These are phyloP conservation scores for Alternaria infectoria DNA, from an alignment of 2,329 filamentous ascomycete genomes.

Conservation along the genomic window DNA sequence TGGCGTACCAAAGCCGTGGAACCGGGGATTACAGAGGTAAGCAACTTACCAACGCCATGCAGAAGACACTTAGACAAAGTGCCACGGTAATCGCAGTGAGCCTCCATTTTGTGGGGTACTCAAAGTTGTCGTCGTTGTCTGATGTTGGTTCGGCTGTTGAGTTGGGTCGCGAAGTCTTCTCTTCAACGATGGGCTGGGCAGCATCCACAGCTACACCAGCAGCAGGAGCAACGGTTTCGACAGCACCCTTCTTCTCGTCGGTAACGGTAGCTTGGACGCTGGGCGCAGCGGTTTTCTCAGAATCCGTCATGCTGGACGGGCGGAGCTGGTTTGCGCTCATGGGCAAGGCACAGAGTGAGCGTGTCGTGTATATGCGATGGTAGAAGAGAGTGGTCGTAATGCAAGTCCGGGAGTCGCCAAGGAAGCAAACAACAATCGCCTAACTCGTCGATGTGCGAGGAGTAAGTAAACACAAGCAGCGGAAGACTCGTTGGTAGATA, in stretches of 20 bases:
- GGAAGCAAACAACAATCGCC: not conserved
- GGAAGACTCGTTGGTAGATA: not conserved
- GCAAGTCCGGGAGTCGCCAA: not conserved
- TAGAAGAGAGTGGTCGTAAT: not conserved
- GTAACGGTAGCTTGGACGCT: constrained; percentile 30
- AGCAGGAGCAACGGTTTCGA: constrained; percentile 32
- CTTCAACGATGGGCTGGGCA: constrained; percentile 15
- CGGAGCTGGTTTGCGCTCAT: constrained; percentile 37
- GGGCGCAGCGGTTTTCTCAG: constrained; percentile 40
- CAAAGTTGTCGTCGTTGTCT: constrained; percentile 39
- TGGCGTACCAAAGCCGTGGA: not conserved
- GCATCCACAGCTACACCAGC: constrained; percentile 24
- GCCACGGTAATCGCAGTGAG: constrained; percentile 42
- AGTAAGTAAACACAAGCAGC: not conserved
- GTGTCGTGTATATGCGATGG: not conserved
- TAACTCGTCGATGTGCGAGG: not conserved
- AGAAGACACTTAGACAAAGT: constrained; percentile 47
- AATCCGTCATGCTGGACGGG: constrained; percentile 40
- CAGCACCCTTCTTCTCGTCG: constrained; percentile 35
- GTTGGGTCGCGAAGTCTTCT: constrained; percentile 20
- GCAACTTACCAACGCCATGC: constrained; percentile 44
- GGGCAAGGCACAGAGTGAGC: not conserved
- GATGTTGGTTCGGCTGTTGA: constrained; percentile 21
- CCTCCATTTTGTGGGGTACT: constrained; percentile 46
- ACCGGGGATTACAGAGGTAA: not conserved